Percentiles rank a stretch among this genome's conserved stretches.
phyloP scores from a whole-genome alignment of 495 filamentous ascomycete species.

The Talaromyces trachyspermus region DNA sequence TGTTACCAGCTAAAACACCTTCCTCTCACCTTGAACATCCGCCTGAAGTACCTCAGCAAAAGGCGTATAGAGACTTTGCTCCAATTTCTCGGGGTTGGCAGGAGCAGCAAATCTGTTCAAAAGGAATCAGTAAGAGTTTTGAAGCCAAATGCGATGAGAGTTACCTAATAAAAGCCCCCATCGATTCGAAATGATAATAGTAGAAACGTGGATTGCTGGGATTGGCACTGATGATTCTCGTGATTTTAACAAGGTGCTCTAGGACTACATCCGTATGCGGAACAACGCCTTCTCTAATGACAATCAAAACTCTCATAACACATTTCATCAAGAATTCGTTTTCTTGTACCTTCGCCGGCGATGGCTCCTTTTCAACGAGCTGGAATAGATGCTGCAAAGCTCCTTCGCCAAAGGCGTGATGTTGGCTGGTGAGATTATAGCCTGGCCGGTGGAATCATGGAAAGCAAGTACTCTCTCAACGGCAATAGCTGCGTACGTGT shows the following conservation, averaged over 20 bases:
- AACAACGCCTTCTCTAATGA: slow-evolving; percentile 71
- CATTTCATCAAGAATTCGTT: slow-evolving; percentile 99
- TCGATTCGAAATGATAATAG: slow-evolving; percentile 93
- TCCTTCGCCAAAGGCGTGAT: slow-evolving; percentile 77
- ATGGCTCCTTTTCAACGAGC: slow-evolving; percentile 71
- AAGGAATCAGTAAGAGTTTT: slow-evolving; percentile 58
- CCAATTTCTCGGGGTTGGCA: slow-evolving; percentile 61
- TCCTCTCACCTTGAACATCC: slow-evolving; percentile 65
- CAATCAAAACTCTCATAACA: slow-evolving; percentile 92
- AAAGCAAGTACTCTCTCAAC: slow-evolving; percentile 84
- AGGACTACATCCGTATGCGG: slow-evolving; percentile 67
- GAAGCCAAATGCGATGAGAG: too few relatives aligned
- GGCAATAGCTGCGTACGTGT: slow-evolving; percentile 93
- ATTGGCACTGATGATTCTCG: slow-evolving; percentile 78
- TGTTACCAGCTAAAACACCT: background rate
- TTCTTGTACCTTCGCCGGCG: slow-evolving; percentile 90
- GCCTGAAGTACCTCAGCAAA: slow-evolving; percentile 69
- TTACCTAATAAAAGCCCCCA: slow-evolving; percentile 88
- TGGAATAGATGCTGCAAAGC: slow-evolving; percentile 87
- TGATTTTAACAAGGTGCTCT: slow-evolving; percentile 74
- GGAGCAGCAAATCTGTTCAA: slow-evolving; percentile 55
- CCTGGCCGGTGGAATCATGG: slow-evolving; percentile 60
- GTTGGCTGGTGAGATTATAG: slow-evolving; percentile 63
- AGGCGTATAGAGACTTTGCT: slow-evolving; percentile 67
- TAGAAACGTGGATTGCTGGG: slow-evolving; percentile 97